Conservation (phyloP, 202 grass and related monocot genomes). For the Panicum hallii region DNA sequence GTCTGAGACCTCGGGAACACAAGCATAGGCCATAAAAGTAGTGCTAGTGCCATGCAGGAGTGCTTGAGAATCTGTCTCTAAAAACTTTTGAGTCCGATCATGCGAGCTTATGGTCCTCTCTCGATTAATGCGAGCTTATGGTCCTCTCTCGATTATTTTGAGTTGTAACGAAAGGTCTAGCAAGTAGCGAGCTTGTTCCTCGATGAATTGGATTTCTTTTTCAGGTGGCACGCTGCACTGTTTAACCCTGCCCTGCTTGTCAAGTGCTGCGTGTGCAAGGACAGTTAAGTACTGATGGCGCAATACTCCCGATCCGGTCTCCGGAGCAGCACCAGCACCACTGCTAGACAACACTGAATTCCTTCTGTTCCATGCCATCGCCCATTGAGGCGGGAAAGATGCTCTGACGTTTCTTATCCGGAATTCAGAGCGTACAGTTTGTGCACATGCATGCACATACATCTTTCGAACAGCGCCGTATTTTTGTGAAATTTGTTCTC, state of each 20-base stretch:
- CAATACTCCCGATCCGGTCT: slow-evolving; percentile 5
- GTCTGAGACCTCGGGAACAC: slow-evolving; percentile 80
- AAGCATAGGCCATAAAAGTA: slow-evolving; percentile 53
- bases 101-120: neutral
- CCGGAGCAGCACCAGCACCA: slow-evolving; percentile 4
- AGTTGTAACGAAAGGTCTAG: neutral
- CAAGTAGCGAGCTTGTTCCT: neutral
- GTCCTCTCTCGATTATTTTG: neutral
- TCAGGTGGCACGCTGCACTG: slow-evolving; percentile 39
- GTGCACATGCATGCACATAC: neutral
- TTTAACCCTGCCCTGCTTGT: slow-evolving; percentile 27
- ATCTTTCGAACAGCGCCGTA: neutral
- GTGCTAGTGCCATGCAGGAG: slow-evolving; percentile 45
- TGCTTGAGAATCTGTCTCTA: slow-evolving; percentile 42
- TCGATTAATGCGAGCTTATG: slow-evolving; percentile 20
- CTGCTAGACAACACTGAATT: neutral
- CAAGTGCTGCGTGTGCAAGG: neutral
- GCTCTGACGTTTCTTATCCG: neutral
- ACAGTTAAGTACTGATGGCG: slow-evolving; percentile 7
- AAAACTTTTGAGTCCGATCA: neutral
- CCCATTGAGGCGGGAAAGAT: slow-evolving; percentile 29
- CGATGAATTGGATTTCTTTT: slow-evolving; percentile 25
- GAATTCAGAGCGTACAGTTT: neutral
- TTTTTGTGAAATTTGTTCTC: slow-evolving; percentile 12
- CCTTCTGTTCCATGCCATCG: slow-evolving; percentile 2